Conservation (phyloP, 495 filamentous ascomycete species). For the Neurospora sp. region DNA sequence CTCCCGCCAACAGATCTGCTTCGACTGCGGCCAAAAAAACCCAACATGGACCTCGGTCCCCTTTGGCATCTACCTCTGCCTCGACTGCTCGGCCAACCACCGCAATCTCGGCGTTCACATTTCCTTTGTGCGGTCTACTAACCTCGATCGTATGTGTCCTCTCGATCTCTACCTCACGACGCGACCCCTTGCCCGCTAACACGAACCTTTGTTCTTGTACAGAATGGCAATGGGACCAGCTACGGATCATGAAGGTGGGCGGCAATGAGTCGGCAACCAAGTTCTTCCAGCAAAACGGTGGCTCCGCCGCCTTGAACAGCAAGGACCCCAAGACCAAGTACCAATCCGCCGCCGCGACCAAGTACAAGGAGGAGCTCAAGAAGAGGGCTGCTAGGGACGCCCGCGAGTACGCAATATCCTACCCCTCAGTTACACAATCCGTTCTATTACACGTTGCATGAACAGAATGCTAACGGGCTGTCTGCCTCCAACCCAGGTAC, state of each 20-base stretch:
- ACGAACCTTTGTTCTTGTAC: background rate
- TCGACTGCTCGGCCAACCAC: conserved; percentile 91
- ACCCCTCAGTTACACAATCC: background rate
- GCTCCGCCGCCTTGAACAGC: conserved; percentile 83
- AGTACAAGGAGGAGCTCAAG: conserved; percentile 94
- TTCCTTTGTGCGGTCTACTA: conserved; percentile 96
- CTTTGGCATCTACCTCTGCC: conserved; percentile 94
- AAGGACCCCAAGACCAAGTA: conserved; percentile 97
- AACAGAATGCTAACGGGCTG: conserved; percentile 12
- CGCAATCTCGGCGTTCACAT: conserved; percentile 89
- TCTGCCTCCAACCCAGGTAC: conserved; percentile 42
- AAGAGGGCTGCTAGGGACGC: conserved; percentile 71
- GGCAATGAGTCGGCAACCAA: conserved; percentile 97
- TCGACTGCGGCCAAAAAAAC: conserved; percentile 93
- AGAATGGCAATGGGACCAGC: conserved; percentile 99
- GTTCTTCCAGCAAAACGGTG: conserved; percentile 93
- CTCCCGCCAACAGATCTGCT: conserved; percentile 61
- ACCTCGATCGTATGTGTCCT: conserved; percentile 77
- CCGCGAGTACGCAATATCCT: conserved; percentile 49
- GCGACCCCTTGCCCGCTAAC: conserved; percentile 7
- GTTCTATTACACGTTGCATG: background rate
- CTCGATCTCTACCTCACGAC: background rate
- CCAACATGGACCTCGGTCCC: conserved; percentile 98
- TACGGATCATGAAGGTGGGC: conserved; percentile 96
- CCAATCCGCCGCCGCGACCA: conserved; percentile 76